Percentiles rank a stretch among this genome's conserved stretches.
Conservation (phyloP, 2,329 filamentous ascomycete species). For the Grosmannia clavigera region DNA sequence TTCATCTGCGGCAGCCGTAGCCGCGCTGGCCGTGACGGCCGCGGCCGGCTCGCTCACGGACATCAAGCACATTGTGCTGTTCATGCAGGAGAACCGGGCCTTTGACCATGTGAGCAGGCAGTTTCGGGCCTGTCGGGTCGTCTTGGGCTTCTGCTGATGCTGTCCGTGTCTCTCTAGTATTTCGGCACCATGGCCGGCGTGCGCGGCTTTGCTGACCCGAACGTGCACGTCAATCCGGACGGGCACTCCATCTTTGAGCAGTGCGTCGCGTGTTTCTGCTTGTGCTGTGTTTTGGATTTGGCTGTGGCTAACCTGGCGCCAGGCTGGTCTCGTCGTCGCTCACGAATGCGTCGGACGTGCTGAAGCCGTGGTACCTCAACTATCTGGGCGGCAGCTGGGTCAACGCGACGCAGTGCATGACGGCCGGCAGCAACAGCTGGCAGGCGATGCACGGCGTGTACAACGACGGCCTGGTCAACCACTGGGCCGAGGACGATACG, state of each 20-base stretch:
- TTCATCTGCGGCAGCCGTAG: not conserved
- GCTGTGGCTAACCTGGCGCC: not conserved
- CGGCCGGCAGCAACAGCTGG: conserved; percentile 39
- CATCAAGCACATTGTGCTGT: conserved; percentile 44
- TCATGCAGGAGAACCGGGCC: conserved; percentile 37
- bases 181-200: conserved; percentile 44
- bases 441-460: conserved; percentile 36
- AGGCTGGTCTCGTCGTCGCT: not conserved
- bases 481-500: conserved; percentile 41
- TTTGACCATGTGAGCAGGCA: conserved; percentile 18
- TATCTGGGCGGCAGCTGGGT: conserved; percentile 37
- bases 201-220: conserved; percentile 43
- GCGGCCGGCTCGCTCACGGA: conserved; percentile 18
- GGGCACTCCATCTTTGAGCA: conserved; percentile 34
- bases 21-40: not conserved
- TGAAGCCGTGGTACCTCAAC: conserved; percentile 43
- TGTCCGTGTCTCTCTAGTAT: conserved; percentile 23
- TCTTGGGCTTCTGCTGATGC: not conserved
- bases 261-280: conserved; percentile 3
- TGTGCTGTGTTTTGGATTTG: not conserved
- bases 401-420: conserved; percentile 41
- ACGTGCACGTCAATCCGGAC: conserved; percentile 34
- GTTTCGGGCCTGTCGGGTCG: not conserved
- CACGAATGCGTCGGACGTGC: conserved; percentile 3
- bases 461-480: conserved; percentile 37